phyloP scores from a whole-genome alignment of 2,329 filamentous ascomycete genomes.

The Pseudophaeomoniella oleicola region DNA sequence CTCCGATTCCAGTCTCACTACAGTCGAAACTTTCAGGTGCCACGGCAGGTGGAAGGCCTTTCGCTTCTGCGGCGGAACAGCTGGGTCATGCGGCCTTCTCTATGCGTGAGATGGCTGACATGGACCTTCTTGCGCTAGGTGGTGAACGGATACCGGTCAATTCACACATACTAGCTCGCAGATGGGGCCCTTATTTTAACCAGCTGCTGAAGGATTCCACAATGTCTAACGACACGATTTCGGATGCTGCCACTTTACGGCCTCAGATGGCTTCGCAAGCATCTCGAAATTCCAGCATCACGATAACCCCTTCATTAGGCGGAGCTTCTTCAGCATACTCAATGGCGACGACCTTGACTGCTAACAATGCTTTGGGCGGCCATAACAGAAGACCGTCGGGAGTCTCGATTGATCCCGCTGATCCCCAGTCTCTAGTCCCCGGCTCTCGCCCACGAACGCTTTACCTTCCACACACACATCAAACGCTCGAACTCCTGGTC shows the following conservation, averaged over 20 bases:
- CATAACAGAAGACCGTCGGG: conserved; percentile 17
- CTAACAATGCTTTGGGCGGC: conserved; percentile 16
- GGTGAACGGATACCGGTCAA: conserved; percentile 90
- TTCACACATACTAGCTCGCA: conserved; percentile 68
- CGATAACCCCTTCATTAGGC: conserved; percentile 53
- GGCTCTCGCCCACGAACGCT: conserved; percentile 64
- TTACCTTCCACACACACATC: conserved; percentile 81
- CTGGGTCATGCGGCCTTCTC: conserved; percentile 67
- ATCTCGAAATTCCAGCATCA: conserved; percentile 60
- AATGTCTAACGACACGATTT: conserved; percentile 46
- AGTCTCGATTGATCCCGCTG: conserved; percentile 35
- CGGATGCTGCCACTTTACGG: conserved; percentile 60
- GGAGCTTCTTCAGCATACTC: conserved; percentile 22
- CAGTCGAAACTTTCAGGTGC: conserved; percentile 25
- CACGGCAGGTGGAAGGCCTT: conserved; percentile 59
- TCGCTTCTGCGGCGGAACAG: conserved; percentile 68
- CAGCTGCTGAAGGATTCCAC: conserved; percentile 72
- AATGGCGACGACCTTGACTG: conserved; percentile 25
- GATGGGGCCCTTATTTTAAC: conserved; percentile 95
- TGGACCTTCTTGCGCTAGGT: conserved; percentile 87
- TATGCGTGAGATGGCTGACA: conserved; percentile 78
- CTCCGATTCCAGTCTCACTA: conserved; percentile 44
- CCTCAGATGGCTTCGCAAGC: conserved; percentile 34
- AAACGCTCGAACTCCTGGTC: conserved; percentile 78
- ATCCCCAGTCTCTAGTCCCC: conserved; percentile 37